Evolutionary conservation across 805 yeast genomes (phyloP).

Genomic region (Komagataella mondaviorum): DNA sequence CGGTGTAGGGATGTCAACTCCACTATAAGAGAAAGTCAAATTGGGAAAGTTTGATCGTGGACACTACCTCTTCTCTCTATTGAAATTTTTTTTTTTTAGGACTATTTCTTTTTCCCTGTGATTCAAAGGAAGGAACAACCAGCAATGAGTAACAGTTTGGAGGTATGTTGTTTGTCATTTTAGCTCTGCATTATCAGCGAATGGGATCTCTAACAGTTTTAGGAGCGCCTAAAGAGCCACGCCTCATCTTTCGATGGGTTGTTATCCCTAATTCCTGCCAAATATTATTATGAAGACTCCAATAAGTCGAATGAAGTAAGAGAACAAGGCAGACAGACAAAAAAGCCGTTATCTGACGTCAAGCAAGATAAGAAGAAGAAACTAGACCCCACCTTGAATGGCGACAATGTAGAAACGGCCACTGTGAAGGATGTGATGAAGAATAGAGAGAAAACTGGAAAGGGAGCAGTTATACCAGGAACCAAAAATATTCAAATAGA

Average conservation of each 20-base stretch:
- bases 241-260: slow-evolving; percentile 81
- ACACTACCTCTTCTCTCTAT: background rate
- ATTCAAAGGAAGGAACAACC: background rate
- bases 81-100: slow-evolving; percentile 1
- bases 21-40: too few species aligned
- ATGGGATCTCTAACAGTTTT: slow-evolving; percentile 3
- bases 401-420: slow-evolving; percentile 30
- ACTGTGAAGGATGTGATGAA: slow-evolving; percentile 50
- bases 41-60: background rate
- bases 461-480: slow-evolving; percentile 26
- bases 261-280: slow-evolving; percentile 84
- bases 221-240: slow-evolving; percentile 70
- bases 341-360: slow-evolving; percentile 53
- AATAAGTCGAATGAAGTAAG: slow-evolving; percentile 25
- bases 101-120: background rate
- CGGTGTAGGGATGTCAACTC: background rate
- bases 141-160: slow-evolving; percentile 42
- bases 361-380: slow-evolving; percentile 53
- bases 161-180: slow-evolving; percentile 25
- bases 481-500: slow-evolving; percentile 6
- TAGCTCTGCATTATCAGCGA: slow-evolving; percentile 1
- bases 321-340: slow-evolving; percentile 83
- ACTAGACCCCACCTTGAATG: slow-evolving; percentile 52
- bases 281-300: slow-evolving; percentile 85
- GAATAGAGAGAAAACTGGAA: slow-evolving; percentile 39